Base-by-base conservation (phyloP, 768 basidiomycete genomes). In the Boletus rubropictus region DNA sequence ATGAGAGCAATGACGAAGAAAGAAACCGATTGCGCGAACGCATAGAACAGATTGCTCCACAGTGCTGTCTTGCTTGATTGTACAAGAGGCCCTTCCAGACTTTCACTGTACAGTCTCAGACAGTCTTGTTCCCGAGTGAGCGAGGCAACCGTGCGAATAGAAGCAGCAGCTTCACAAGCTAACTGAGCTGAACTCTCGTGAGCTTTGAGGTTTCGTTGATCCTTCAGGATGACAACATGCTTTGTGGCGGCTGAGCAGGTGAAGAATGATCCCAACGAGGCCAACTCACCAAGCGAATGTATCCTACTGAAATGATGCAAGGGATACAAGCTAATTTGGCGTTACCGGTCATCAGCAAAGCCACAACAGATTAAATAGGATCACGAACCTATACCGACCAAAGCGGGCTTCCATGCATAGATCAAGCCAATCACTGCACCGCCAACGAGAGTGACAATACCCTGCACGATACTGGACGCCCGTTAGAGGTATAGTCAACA, bases 121-220 rank as follows among this genome's bases (percentile, higher is more conserved):
- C 88, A 89, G 51, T 93, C 89, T 20, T 82, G 77, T 62, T 97
- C 94, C 21, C 93, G 74, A 0, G 91, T 94, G 33, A 97, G 72
- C 1, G 84, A 76, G 8, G 93, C 91, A 24, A 97, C 93, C 2
- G 94, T 96, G 29, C 89, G 79, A 56, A 97, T 94, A 9, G 94
- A 77, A 10, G 78, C 85, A 21, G 91, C 89, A 28, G 91, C 90
- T 65, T 97, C 94, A 55, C 91, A 93, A 34, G 93, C 93, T 20
- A 93, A 63, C 50, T 95, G 91, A 4, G 93, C 89, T 21, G 88
- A 89, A 4, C 66, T 67, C 56, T 84, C 87, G 60, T 97, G 90
- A 0, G 82, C 72, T 55, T 75, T 74, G 68, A 90, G 90, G 73
- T 90, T 92, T 52, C 72, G 64, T 59, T 87, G 80, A 58, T 89